phyloP scores from a whole-genome alignment of 2,329 filamentous ascomycete genomes.

The Arthroderma uncinatum region DNA sequence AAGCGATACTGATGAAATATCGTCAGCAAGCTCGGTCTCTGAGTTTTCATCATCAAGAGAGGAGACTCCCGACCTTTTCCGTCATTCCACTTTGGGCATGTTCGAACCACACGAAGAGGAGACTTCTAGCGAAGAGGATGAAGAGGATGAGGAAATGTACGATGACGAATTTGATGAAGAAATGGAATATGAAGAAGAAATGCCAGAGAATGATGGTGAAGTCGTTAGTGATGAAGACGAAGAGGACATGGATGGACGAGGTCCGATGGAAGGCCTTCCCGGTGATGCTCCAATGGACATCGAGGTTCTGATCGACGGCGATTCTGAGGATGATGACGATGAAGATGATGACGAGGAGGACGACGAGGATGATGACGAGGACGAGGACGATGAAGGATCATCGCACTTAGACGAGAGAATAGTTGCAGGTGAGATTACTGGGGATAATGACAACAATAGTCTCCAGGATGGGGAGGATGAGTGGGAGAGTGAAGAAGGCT shows the following conservation, averaged over 20 bases:
- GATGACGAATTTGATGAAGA: constrained; percentile 80
- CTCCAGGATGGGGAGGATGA: constrained; percentile 39
- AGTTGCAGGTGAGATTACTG: constrained; percentile 45
- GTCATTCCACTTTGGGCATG: constrained; percentile 91
- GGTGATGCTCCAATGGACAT: constrained; percentile 58
- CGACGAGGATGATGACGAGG: constrained; percentile 43
- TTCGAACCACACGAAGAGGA: constrained; percentile 73
- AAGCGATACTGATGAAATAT: constrained; percentile 75
- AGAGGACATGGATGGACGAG: constrained; percentile 71
- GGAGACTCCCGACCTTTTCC: constrained; percentile 92
- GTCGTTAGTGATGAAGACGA: constrained; percentile 82
- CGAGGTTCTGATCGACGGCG: constrained; percentile 72
- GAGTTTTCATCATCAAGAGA: constrained; percentile 78
- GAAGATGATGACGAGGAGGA: constrained; percentile 50
- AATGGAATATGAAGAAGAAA: constrained; percentile 83
- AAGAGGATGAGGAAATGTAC: constrained; percentile 83
- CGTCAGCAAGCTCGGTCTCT: constrained; percentile 76
- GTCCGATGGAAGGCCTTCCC: constrained; percentile 53
- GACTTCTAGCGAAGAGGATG: constrained; percentile 58
- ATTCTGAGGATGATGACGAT: constrained; percentile 52
- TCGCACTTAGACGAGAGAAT: constrained; percentile 49
- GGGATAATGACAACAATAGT: constrained; percentile 44
- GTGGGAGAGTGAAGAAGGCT: constrained; percentile 41
- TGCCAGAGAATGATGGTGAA: constrained; percentile 67
- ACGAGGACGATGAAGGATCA: constrained; percentile 45